Percentiles rank a stretch among this genome's conserved stretches.
These are phyloP conservation scores for Lizonia empirigonia DNA, from an alignment of 2,329 filamentous ascomycete genomes.

Conservation along the genomic window DNA sequence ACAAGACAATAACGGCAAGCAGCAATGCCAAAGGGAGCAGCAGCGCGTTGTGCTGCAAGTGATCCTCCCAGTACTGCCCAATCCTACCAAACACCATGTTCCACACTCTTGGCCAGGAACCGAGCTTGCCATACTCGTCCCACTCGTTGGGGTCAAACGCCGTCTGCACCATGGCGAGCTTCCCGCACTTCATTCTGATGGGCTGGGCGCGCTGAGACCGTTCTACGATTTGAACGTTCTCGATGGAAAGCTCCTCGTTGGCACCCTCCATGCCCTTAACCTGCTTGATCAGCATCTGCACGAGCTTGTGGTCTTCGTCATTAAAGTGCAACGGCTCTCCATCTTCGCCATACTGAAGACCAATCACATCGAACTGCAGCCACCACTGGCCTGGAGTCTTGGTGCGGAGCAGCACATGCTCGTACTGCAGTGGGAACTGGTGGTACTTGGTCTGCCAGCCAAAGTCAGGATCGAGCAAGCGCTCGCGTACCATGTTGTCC, in stretches of 20 bases:
- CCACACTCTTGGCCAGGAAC: constrained; percentile 27
- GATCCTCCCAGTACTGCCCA: constrained; percentile 14
- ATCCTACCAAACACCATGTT: constrained; percentile 19
- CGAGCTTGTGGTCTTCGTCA: constrained; percentile 28
- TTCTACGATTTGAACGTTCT: constrained; percentile 32
- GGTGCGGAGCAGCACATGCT: constrained; percentile 31
- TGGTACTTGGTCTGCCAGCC: constrained; percentile 21
- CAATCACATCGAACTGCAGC: constrained; percentile 40
- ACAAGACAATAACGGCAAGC: constrained; percentile 18
- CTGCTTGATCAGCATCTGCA: constrained; percentile 32
- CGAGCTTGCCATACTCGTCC: constrained; percentile 39
- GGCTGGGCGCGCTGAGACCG: constrained; percentile 26
- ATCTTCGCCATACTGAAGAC: constrained; percentile 11
- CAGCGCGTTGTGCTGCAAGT: constrained; percentile 19
- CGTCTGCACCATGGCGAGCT: constrained; percentile 30
- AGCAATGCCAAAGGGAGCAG: constrained; percentile 24
- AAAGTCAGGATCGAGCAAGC: constrained; percentile 17
- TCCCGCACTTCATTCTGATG: constrained; percentile 38
- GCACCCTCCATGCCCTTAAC: constrained; percentile 1
- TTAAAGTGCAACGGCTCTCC: constrained; percentile 17
- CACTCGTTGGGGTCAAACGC: constrained; percentile 36
- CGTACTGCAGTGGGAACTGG: constrained; percentile 31
- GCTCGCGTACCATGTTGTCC: constrained; percentile 4
- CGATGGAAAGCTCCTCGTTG: constrained; percentile 20
- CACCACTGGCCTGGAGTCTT: constrained; percentile 19